Base-by-base conservation (phyloP, 108 stramenopile genomes). In the Cyclotella sp. region DNA sequence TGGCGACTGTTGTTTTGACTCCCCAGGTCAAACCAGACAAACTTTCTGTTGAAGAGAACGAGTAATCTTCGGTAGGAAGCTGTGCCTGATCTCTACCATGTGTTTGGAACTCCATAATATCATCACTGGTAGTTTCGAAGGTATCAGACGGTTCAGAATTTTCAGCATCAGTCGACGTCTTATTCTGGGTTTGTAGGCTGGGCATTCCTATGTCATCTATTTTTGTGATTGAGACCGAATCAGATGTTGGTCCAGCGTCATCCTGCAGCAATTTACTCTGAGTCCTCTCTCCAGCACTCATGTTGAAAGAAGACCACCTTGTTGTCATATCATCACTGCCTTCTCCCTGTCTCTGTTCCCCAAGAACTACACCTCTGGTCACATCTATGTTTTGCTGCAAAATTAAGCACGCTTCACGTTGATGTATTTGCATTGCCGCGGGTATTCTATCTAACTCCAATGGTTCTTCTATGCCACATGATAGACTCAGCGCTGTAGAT, bases 311-410 rank as follows among this genome's bases (percentile, higher is more conserved):
- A 6, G 34, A 6, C 34, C 34, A 6, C 34, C 2, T 34, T 6
- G 34, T 6, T 34, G 34, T 34, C 34, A 34, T 34, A 34, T 34
- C 34, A 34, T 34, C 34, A 34, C 6, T 34, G 34, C 6, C 34
- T 6, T 34, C 34, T 18, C 16, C n/a, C 28, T 30, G 26, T 19
- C 28, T 18, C 19, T 74, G 27, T 3, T 30, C 5, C 1, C 58
- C 29, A 13, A 7, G 45, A 43, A 28, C 11, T 21, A 45, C 27
- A 10, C 45, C 44, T 47, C 44, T 42, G 0, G 82, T 75, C 19
- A 73, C 30, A 47, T 57, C 82, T 59, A 76, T 53, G 68, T 83
- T 83, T 19, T 60, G 41, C 11, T 52, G 60, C 11, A 76, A 39
- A 68, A 77, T 62, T 47, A 28, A 60, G 55, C 82, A 83, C 16